A percentile compares a stretch with the other conserved stretches of the same genome.
Conservation (phyloP, 2,329 filamentous ascomycete species). For the Botrytis sinoallii region DNA sequence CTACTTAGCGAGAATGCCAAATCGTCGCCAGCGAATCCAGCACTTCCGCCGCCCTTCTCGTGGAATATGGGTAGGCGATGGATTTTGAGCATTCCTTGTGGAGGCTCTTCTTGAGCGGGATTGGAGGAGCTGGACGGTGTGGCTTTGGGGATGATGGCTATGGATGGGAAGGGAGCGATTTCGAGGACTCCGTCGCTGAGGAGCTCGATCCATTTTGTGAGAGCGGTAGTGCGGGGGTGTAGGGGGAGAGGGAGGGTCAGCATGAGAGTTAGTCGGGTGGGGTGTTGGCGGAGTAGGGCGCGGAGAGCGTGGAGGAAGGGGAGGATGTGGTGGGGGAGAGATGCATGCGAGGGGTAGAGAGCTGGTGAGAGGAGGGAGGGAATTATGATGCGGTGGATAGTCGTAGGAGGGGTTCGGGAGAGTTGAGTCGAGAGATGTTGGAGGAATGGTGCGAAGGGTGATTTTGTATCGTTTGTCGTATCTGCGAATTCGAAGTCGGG, state of each 20-base stretch:
- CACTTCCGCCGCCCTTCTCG: conserved; percentile 80
- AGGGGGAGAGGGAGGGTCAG: conserved; percentile 77
- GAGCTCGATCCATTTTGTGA: conserved; percentile 83
- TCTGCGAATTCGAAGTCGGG: conserved; percentile 33
- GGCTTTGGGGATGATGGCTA: conserved; percentile 40
- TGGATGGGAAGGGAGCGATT: conserved; percentile 68
- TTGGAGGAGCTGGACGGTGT: conserved; percentile 52
- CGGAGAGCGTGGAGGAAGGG: conserved; percentile 79
- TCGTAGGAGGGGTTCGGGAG: conserved; percentile 51
- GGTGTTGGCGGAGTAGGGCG: conserved; percentile 67
- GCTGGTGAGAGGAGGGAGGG: conserved; percentile 85
- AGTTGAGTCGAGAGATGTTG: conserved; percentile 55
- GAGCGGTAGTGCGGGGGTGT: conserved; percentile 69
- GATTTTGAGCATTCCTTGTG: conserved; percentile 81
- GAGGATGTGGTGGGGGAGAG: conserved; percentile 69
- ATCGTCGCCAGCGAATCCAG: conserved; percentile 71
- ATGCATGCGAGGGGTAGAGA: conserved; percentile 67
- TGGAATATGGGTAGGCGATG: conserved; percentile 82
- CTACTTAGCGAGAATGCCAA: conserved; percentile 87
- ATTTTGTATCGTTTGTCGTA: conserved; percentile 38
- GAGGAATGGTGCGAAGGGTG: conserved; percentile 64
- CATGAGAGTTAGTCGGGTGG: conserved; percentile 65
- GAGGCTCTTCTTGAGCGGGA: conserved; percentile 64
- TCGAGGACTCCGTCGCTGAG: conserved; percentile 84
- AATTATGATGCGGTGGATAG: conserved; percentile 79